Conservation (phyloP, 805 yeast genomes). For the Saturnispora halmiae region DNA sequence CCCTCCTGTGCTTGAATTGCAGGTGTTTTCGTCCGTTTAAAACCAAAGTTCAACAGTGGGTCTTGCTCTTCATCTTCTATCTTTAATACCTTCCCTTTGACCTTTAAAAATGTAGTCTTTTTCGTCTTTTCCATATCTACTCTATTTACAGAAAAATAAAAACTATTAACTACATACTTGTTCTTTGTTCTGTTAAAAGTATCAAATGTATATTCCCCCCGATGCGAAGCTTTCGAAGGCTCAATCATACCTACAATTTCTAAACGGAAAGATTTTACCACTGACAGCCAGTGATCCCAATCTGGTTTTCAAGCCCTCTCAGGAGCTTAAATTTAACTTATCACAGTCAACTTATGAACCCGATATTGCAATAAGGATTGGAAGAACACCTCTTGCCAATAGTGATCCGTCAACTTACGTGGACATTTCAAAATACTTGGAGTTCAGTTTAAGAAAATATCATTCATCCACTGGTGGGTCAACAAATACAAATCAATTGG, state of each 20-base stretch:
- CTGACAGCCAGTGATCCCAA: slow-evolving; percentile 31
- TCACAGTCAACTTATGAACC: slow-evolving; percentile 27
- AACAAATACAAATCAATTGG: slow-evolving; percentile 31
- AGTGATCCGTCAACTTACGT: slow-evolving; percentile 44
- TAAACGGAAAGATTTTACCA: slow-evolving; percentile 26
- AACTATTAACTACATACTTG: background rate
- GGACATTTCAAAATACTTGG: slow-evolving; percentile 42
- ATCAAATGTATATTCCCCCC: slow-evolving; percentile 29
- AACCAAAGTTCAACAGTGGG: slow-evolving; percentile 79
- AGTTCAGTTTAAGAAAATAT: slow-evolving; percentile 31
- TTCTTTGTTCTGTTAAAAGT: background rate
- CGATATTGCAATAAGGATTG: slow-evolving; percentile 26
- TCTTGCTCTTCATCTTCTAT: slow-evolving; percentile 63
- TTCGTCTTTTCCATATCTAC: slow-evolving; percentile 24
- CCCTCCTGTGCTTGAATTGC: slow-evolving; percentile 52
- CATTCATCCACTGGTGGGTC: slow-evolving; percentile 29
- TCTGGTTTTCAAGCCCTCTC: slow-evolving; percentile 22
- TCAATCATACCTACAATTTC: slow-evolving; percentile 22
- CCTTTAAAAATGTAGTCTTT: slow-evolving; percentile 18
- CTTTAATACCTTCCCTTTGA: slow-evolving; percentile 42
- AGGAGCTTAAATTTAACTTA: slow-evolving; percentile 27
- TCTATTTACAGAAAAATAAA: background rate
- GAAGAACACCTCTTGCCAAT: slow-evolving; percentile 31
- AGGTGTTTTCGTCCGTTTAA: slow-evolving; percentile 55
- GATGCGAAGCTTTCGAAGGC: slow-evolving; percentile 23